A percentile compares a stretch with the other conserved stretches of the same genome.
Evolutionary conservation across 495 filamentous ascomycete species (phyloP).

Genomic region (Terfezia claveryi): DNA sequence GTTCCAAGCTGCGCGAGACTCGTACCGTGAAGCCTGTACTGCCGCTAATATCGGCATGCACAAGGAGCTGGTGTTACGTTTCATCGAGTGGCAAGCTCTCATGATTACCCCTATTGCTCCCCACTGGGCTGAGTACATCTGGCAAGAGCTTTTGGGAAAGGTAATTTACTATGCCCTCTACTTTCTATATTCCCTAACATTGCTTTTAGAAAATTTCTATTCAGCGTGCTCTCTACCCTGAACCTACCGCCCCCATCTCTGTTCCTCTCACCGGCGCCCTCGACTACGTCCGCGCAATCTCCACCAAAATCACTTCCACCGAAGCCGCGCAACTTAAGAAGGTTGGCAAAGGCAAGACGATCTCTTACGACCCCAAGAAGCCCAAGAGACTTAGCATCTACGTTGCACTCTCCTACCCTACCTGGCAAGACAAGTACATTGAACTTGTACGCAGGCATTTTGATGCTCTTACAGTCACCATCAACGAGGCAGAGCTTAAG

Average conservation of each 20-base stretch:
- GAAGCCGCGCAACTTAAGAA: slow-evolving; percentile 63
- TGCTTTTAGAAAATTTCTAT: slow-evolving; percentile 33
- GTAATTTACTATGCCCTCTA: slow-evolving; percentile 16
- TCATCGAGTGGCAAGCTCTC: slow-evolving; percentile 71
- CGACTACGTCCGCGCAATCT: slow-evolving; percentile 55
- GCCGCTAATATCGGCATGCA: slow-evolving; percentile 66
- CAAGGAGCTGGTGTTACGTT: slow-evolving; percentile 47
- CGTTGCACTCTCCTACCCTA: slow-evolving; percentile 51
- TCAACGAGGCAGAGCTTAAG: slow-evolving; percentile 63
- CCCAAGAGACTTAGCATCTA: slow-evolving; percentile 83
- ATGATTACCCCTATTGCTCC: slow-evolving; percentile 62
- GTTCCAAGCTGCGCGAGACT: slow-evolving; percentile 64
- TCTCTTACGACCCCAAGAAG: slow-evolving; percentile 64
- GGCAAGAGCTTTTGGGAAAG: slow-evolving; percentile 69
- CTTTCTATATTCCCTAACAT: not conserved
- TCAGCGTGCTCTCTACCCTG: slow-evolving; percentile 59
- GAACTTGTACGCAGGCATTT: slow-evolving; percentile 52
- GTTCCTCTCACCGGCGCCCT: slow-evolving; percentile 47
- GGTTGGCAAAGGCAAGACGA: slow-evolving; percentile 69
- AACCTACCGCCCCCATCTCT: slow-evolving; percentile 36
- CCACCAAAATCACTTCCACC: slow-evolving; percentile 62
- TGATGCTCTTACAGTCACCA: slow-evolving; percentile 27
- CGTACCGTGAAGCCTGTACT: slow-evolving; percentile 61
- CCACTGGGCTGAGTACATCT: slow-evolving; percentile 89
- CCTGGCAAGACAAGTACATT: slow-evolving; percentile 84